Evolutionary conservation across 2,329 filamentous ascomycete species (phyloP).

Genomic region (Stagonosporopsis vannaccii): DNA sequence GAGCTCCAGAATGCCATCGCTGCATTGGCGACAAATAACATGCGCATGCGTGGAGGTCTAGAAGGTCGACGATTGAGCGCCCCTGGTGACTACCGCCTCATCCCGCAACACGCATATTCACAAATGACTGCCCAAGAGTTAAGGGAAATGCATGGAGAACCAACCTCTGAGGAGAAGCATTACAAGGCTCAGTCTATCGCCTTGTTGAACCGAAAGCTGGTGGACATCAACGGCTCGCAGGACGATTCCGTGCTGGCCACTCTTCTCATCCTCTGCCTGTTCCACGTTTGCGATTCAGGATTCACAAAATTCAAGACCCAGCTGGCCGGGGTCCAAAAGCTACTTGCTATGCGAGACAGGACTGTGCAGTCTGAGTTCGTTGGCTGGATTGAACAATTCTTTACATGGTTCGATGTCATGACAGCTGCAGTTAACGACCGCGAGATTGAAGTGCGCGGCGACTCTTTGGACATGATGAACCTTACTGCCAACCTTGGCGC

Average conservation of each 20-base stretch:
- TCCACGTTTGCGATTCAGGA: constrained; percentile 91
- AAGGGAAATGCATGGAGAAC: constrained; percentile 59
- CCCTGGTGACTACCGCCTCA: constrained; percentile 39
- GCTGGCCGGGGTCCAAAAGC: constrained; percentile 90
- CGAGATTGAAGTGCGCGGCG: constrained; percentile 77
- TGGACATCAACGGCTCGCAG: constrained; percentile 75
- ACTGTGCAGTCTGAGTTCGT: constrained; percentile 69
- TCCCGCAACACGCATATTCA: constrained; percentile 49
- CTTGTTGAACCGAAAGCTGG: constrained; percentile 82
- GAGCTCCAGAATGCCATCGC: constrained; percentile 93
- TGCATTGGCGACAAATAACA: constrained; percentile 85
- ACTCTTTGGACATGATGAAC: constrained; percentile 68
- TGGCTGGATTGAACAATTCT: constrained; percentile 90
- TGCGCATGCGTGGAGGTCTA: constrained; percentile 81
- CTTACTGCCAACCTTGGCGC: constrained; percentile 73
- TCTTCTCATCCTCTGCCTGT: constrained; percentile 85
- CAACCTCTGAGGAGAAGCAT: constrained; percentile 77
- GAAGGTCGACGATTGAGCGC: constrained; percentile 50
- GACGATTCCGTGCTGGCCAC: constrained; percentile 90
- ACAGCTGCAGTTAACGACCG: constrained; percentile 91
- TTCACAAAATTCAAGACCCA: constrained; percentile 93
- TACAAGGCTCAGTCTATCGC: constrained; percentile 86
- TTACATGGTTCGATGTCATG: constrained; percentile 94
- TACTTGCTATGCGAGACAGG: constrained; percentile 77
- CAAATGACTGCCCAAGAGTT: constrained; percentile 48